A percentile compares a stretch with the other conserved stretches of the same genome.
Evolutionary conservation across 2,329 filamentous ascomycete species (phyloP).

Genomic region (Epichloe brachyelytri): DNA sequence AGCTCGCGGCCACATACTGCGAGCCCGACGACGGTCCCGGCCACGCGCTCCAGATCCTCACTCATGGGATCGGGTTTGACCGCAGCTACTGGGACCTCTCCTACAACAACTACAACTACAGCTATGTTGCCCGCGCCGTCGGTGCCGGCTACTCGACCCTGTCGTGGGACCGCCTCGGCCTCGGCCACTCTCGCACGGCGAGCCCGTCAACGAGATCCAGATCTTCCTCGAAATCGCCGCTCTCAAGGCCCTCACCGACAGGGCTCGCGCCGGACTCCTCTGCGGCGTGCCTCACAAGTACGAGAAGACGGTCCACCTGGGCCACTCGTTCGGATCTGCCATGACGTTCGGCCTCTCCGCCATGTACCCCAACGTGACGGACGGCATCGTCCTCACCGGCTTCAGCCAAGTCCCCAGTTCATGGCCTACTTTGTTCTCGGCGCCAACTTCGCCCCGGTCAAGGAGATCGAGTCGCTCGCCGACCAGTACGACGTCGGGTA

Average conservation of each 20-base stretch:
- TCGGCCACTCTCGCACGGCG: slow-evolving; percentile 45
- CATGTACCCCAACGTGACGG: slow-evolving; percentile 37
- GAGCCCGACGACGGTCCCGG: slow-evolving; percentile 33
- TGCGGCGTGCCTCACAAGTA: slow-evolving; percentile 24
- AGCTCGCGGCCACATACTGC: slow-evolving; percentile 50
- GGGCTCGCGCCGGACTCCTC: slow-evolving; percentile 33
- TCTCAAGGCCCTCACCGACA: slow-evolving; percentile 37
- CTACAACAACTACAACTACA: slow-evolving; percentile 47
- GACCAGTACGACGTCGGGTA: slow-evolving; percentile 36
- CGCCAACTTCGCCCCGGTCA: slow-evolving; percentile 34
- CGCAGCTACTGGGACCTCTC: slow-evolving; percentile 48
- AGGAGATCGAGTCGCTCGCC: slow-evolving; percentile 15
- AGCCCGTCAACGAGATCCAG: slow-evolving; percentile 48
- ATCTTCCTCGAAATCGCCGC: slow-evolving; percentile 43
- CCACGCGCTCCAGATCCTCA: slow-evolving; percentile 25
- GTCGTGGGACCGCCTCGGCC: slow-evolving; percentile 48
- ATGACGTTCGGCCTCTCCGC: slow-evolving; percentile 43
- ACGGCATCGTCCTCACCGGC: slow-evolving; percentile 48
- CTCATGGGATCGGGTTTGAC: slow-evolving; percentile 28
- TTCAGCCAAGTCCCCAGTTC: slow-evolving; percentile 38
- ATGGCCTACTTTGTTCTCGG: slow-evolving; percentile 28
- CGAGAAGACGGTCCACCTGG: slow-evolving; percentile 42
- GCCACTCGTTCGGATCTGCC: slow-evolving; percentile 50
- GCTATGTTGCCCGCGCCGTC: slow-evolving; percentile 44
- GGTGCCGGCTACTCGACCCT: slow-evolving; percentile 46